phyloP scores from a whole-genome alignment of 305 asterid genomes.

The Plantago coronopus region DNA sequence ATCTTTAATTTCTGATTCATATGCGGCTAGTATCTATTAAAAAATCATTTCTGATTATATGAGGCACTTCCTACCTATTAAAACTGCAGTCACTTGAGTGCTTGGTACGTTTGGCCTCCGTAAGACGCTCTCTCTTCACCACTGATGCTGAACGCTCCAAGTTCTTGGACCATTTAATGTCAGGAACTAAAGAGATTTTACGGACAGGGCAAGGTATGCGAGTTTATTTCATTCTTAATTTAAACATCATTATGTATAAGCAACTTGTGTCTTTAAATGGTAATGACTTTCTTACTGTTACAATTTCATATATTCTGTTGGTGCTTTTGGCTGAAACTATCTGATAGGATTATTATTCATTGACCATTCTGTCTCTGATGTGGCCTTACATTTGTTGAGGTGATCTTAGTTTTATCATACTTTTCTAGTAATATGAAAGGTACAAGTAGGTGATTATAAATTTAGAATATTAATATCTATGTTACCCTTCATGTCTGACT shows the following conservation, averaged over 20 bases:
- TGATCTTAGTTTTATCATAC: constrained; percentile 3
- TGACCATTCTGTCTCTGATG: constrained; percentile 12
- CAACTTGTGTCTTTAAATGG: constrained; percentile 3
- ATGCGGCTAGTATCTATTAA: too few relatives aligned
- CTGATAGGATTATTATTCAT: neutral
- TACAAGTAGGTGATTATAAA: constrained; percentile 4
- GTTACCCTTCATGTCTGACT: neutral
- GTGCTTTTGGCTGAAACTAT: constrained; percentile 17
- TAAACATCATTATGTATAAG: constrained; percentile 16
- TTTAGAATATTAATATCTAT: too few relatives aligned
- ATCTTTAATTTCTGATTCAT: constrained; percentile 3
- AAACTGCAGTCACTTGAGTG: constrained; percentile 81
- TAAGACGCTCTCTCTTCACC: constrained; percentile 91
- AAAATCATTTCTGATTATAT: too few relatives aligned
- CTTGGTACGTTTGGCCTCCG: constrained; percentile 89
- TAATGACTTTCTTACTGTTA: constrained; percentile 2
- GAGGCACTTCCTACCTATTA: neutral
- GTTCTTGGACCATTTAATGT: constrained; percentile 86
- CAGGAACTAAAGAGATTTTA: constrained; percentile 91
- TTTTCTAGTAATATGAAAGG: constrained; percentile 2
- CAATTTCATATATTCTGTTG: constrained; percentile 14
- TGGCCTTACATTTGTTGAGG: constrained; percentile 11
- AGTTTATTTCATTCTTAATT: constrained; percentile 18
- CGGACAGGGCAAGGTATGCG: constrained; percentile 83
- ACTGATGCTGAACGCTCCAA: constrained; percentile 82